Base-by-base conservation (phyloP, 257 asterid genomes). In the Capsicum rhomboideum region DNA sequence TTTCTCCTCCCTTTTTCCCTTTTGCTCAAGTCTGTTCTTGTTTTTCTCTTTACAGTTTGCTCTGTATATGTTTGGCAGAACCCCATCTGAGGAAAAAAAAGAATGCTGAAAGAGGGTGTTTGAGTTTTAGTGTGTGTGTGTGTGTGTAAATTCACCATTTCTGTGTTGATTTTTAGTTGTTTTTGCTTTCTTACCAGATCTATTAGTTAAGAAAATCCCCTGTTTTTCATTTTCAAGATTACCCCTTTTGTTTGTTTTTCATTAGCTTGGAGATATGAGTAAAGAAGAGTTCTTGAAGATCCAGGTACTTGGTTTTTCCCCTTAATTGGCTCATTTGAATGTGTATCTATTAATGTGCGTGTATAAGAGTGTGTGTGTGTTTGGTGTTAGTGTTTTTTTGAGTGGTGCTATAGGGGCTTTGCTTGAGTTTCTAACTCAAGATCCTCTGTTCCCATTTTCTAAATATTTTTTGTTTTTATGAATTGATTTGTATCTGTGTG, bases 231-330 rank as follows among this genome's bases (percentile, higher is more conserved):
- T 58, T 46, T 79, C 44, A 14, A 81, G 85, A 37, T 80, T 54
- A 79, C 71, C 52, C 82, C 54, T 50, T 80, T 80, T 75, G 68
- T 49, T 59, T 78, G 78, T 75, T 85, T 83, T 34, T 34, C 37
- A 34, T 34, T 34, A 52, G 88, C 40, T 88, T 82, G 40, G 72
- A 82, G 86, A 84, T 58, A 95, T 95, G 99, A 92, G 97, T 92
- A 95, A 94, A 88, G 99, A 94, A 85, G 99, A 95, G 94, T 91
- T 93, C 88, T 85, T 95, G 96, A 95, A 95, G 97, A 92, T 93
- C 97, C 93, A 95, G 99, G 99, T 95, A 74, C 86, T 78, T 55
- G 78, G 82, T 85, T 77, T 68, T 52, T 58, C 5, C 81, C 79
- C 89, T 84, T 67, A 78, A 63, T 26, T 66, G 34, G 21, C 77